Base-by-base conservation (phyloP, 2,329 filamentous ascomycete genomes). In the Xylaria sp. region DNA sequence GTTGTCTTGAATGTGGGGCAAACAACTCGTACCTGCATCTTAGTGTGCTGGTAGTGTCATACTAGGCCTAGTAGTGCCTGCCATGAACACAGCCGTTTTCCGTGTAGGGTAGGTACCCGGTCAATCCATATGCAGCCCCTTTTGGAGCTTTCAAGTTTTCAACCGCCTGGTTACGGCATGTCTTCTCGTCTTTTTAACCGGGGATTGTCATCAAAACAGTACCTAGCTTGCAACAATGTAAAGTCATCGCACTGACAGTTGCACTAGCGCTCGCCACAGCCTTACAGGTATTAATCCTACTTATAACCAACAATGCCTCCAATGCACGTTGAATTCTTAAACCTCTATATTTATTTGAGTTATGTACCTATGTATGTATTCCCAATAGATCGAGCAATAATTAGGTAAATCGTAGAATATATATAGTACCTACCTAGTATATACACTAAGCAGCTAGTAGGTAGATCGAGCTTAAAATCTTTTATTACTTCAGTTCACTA, bases 11-110 rank as follows among this genome's bases (percentile, higher is more conserved):
- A 36, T 36, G 50, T 50, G 64, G 56, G 47, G 59, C 42, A 1
- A 56, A 24, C 21, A 60, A 6, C 59, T 65, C 58, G 67, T 67
- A 61, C 64, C 60, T 69, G 63, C 62, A 66, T 69, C n/a, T 36
- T 36, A 36, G 34, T 11, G 34, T 6, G 7, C 7, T 36, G 3
- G 7, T 36, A 36, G 34, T 36, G 34, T 3, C 34, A 8, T 36
- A 6, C 1, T 6, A 53, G 17, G 51, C 51, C 30, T 21, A 51
- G n/a, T 36, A 9, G 50, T 55, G 36, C 19, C 36, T 36, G 24
- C 48, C 24, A 47, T 30, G 19, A 34, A 5, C 47, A 30, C 36
- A 45, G 30, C 24, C 34, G 27, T 45, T 27, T 53, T 51, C 64
- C n/a, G 58, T 30, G 42, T 47, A 47, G 42, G 42, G 42, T 47